Evolutionary conservation across 768 basidiomycete species (phyloP), one percentile per base, ranked within the genome.

Genomic region (Leccinum ochraceum): DNA sequence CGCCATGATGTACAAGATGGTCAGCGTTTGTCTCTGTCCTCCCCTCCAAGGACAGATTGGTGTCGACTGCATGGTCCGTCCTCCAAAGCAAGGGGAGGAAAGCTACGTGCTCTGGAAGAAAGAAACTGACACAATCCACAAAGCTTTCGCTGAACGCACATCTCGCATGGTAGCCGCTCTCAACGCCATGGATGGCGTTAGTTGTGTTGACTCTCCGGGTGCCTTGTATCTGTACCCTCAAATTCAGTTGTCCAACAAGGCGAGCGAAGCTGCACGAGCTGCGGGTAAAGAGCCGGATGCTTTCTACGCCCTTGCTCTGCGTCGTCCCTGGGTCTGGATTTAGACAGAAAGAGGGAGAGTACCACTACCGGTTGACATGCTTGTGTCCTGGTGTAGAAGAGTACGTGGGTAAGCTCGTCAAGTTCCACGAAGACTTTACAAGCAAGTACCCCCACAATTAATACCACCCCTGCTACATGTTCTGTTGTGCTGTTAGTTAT

Each of bases 1-100:
- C 62, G 93, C 90, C 16, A 83, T 92, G 71, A 84, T 98, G 55
- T 98, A 98, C 82, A 99, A 98, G 80, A 95, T 99, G 88, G 92
- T 92, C 57, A 88, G 85, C 66, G 92, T 98, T 58, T 82, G 83
- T 3, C 84, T 98, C 22, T 98, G 96, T 75, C 94, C 97, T 32
- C 90, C 95, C 3, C 79, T 97, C 6, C 79, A 86, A 3, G 97
- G 97, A 22, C 93, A 98, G 79, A 86, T 99, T 71, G 94, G 92
- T 44, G 90, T 99, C 17, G 96, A 98, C 75, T 86, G 86, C 63
- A 86, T 97, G 82, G 90, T 98, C n/a, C 85, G 92, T 28, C 94
- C 96, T 20, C 96, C 96, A 2, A 82, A 83, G 64, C 74, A 79
- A 14, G 93, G 92, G 17, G 83, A 88, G 2, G 82, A 85, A 67